These are phyloP conservation scores for Brassica rapa DNA, from an alignment of 345 rosid species.

Conservation along the genomic window DNA sequence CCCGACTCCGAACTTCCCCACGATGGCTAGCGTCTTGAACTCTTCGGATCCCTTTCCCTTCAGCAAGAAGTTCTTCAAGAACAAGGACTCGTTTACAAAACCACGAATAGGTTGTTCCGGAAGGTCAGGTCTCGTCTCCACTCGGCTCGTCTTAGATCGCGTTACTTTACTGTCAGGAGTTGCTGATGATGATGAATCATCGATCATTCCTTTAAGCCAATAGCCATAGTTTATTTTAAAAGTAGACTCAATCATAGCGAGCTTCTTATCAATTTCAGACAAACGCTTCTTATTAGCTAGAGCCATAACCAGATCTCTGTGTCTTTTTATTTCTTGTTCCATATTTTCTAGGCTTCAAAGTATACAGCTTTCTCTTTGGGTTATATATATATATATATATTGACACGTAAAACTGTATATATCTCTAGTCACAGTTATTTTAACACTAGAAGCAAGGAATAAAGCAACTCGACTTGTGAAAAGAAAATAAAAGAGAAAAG, in stretches of 20 bases:
- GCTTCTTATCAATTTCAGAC: neutral
- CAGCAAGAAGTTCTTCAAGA: constrained; percentile 38
- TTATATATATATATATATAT: constrained; percentile 9
- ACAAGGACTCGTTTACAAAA: constrained; percentile 32
- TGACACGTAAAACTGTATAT: constrained; percentile 3
- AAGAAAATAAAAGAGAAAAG: neutral
- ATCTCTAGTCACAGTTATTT: neutral
- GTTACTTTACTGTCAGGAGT: neutral
- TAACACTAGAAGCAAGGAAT: constrained; percentile 17
- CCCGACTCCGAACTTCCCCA: constrained; percentile 52
- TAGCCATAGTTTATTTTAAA: neutral
- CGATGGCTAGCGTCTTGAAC: constrained; percentile 48
- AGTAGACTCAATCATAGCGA: fast-evolving
- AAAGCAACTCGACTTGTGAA: constrained; percentile 10
- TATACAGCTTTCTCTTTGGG: neutral
- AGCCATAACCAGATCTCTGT: too few species aligned
- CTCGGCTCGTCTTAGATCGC: constrained; percentile 12
- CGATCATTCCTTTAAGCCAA: neutral
- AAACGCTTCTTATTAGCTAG: too few species aligned
- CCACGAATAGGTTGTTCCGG: constrained; percentile 19
- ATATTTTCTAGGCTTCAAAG: neutral
- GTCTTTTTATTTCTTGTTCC: too few species aligned
- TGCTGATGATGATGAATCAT: neutral
- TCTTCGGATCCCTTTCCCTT: constrained; percentile 9
- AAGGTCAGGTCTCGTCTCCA: constrained; percentile 12